Evolutionary conservation across 805 yeast genomes (phyloP).

Genomic region (Kodamaea leandrae): DNA sequence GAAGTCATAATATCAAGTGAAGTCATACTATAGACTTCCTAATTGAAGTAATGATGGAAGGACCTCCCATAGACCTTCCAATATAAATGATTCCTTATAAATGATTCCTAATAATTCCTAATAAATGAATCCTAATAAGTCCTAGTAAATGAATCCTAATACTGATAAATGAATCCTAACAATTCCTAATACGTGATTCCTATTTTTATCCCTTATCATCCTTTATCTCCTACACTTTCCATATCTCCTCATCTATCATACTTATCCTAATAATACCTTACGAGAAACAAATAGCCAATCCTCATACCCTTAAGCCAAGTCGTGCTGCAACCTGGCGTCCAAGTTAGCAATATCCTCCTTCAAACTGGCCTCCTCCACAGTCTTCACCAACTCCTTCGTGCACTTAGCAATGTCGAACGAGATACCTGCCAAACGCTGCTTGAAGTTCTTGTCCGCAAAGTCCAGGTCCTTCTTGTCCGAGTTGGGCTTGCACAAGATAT

Average conservation of each 20-base stretch:
- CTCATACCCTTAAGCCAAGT: conserved; percentile 20
- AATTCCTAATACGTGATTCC: too few species aligned
- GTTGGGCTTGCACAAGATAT: conserved; percentile 54
- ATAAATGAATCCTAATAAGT: too few species aligned
- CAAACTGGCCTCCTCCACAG: conserved; percentile 91
- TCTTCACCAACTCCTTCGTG: conserved; percentile 92
- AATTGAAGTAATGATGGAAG: too few species aligned
- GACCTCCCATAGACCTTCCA: neutral
- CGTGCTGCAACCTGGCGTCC: conserved; percentile 56
- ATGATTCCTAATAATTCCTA: too few species aligned
- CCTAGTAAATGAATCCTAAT: too few species aligned
- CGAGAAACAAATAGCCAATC: neutral
- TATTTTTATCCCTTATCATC: neutral
- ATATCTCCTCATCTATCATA: neutral
- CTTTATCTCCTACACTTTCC: neutral
- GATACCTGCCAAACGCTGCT: conserved; percentile 92
- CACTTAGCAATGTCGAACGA: conserved; percentile 96
- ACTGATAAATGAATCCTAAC: too few species aligned
- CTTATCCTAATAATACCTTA: conserved; percentile 4
- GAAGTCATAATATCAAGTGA: neutral
- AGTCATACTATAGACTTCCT: too few species aligned
- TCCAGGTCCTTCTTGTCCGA: conserved; percentile 48
- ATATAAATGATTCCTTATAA: neutral
- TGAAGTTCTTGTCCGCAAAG: conserved; percentile 83
- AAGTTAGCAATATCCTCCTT: conserved; percentile 81